Base-by-base conservation (phyloP, 2,329 filamentous ascomycete species). In the Emericellopsis atlantica region DNA sequence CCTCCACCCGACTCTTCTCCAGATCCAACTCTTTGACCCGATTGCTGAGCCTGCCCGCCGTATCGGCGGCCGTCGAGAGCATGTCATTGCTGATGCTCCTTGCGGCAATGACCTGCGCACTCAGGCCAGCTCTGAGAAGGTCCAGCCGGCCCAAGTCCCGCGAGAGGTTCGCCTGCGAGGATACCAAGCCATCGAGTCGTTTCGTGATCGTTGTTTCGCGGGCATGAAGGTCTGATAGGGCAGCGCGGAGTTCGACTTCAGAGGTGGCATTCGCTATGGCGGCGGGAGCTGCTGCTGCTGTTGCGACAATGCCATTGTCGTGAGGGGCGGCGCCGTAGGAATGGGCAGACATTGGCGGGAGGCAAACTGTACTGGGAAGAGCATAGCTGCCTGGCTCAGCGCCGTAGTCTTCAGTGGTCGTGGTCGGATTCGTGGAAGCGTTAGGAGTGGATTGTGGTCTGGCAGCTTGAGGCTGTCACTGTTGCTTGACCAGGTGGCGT, bases 1-100 rank as follows among this genome's bases (percentile, higher is more conserved):
- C 81, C 58, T 92, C 89, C 8, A 98, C 90, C 23, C 88, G 77
- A 44, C 80, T 80, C 67, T 96, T 94, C 63, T 98, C 90, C 43
- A 87, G 71, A 56, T 98, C 92, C 29, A 98, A 75, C 48, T 79
- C 74, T 57, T 85, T 88, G 42, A 98, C 92, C 40, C 88, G 84
- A 54, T 79, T 79, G 42, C 88, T 94, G 47, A 96, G 83, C 43
- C 85, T 78, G 41, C 80, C 79, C 4, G 92, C 92, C 29, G 89
- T 96, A 40, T 81, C 74, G 16, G 92, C 84, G 24, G 92, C 89
- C 35, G 80, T 76, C 33, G 86, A 81, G 44, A 98, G 81, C 84
- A 95, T 95, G 57, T 79, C 82, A 74, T 87, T 85, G 69, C 85
- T 84, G 54, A 98, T 82, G 36, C 80, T 72, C 46, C 90, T 78